These are phyloP conservation scores for Penicillium daleae DNA, from an alignment of 495 filamentous ascomycete species.

Conservation along the genomic window DNA sequence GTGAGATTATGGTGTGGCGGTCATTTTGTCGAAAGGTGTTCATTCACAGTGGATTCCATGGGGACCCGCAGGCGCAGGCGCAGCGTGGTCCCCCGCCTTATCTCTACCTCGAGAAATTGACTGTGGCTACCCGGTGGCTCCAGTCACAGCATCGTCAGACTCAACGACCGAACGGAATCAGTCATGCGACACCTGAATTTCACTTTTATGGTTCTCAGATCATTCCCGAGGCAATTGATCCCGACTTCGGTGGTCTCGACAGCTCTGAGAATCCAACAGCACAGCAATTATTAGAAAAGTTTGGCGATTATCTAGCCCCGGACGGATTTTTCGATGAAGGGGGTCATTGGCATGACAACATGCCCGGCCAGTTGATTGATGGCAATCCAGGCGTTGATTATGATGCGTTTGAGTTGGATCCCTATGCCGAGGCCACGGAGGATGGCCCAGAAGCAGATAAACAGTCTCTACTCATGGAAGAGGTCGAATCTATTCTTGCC, in stretches of 20 bases:
- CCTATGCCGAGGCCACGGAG: slow-evolving; percentile 34
- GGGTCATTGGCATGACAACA: slow-evolving; percentile 38
- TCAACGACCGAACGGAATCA: slow-evolving; percentile 5
- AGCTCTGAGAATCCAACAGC: slow-evolving; percentile 6
- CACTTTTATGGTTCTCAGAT: slow-evolving; percentile 38
- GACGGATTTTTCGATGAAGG: slow-evolving; percentile 41
- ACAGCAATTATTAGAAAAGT: slow-evolving; percentile 31
- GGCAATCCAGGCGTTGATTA: slow-evolving; percentile 50
- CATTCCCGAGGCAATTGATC: slow-evolving; percentile 35
- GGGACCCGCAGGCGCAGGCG: slow-evolving; percentile 46
- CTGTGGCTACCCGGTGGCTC: slow-evolving; percentile 45
- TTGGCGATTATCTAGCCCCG: slow-evolving; percentile 43
- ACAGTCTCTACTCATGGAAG: slow-evolving; percentile 57
- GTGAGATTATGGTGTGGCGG: slow-evolving; percentile 83
- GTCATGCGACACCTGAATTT: slow-evolving; percentile 19
- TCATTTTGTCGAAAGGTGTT: slow-evolving; percentile 80
- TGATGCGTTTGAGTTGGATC: slow-evolving; percentile 47
- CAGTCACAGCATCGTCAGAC: slow-evolving; percentile 33
- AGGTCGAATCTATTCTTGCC: slow-evolving; percentile 77
- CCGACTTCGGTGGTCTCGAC: slow-evolving; percentile 36
- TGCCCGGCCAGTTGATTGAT: slow-evolving; percentile 35
- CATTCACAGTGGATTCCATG: slow-evolving; percentile 58
- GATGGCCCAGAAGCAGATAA: slow-evolving; percentile 28
- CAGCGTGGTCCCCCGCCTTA: slow-evolving; percentile 49
- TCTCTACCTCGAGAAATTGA: slow-evolving; percentile 47